Evolutionary conservation across 371 early-diverging fungal genomes (phyloP).

Genomic region (Mucor racemosus): DNA sequence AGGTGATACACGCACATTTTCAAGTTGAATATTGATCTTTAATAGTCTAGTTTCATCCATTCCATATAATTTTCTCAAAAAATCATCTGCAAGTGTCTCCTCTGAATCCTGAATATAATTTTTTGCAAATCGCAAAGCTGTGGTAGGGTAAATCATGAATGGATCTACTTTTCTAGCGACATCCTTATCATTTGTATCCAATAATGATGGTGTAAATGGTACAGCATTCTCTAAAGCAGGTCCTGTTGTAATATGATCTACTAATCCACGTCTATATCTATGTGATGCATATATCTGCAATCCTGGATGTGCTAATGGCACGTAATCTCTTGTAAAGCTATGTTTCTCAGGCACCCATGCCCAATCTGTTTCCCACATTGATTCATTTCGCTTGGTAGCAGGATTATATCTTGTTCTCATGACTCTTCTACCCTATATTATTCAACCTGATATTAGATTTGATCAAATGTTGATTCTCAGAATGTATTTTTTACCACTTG

Average conservation of each 20-base stretch:
- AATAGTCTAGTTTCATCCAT: conserved; percentile 60
- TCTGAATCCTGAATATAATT: conserved; percentile 55
- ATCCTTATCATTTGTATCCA: conserved; percentile 40
- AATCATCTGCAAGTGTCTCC: conserved; percentile 50
- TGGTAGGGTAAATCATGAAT: conserved; percentile 56
- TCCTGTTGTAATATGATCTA: conserved; percentile 54
- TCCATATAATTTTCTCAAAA: conserved; percentile 48
- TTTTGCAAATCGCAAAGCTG: conserved; percentile 57
- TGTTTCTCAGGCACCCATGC: conserved; percentile 49
- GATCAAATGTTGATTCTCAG: not conserved
- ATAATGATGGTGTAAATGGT: conserved; percentile 39
- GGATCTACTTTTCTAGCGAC: conserved; percentile 53
- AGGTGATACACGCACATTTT: conserved; percentile 53
- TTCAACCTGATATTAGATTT: not conserved
- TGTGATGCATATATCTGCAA: conserved; percentile 65
- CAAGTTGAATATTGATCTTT: conserved; percentile 51
- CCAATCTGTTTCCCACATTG: conserved; percentile 63
- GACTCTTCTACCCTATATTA: conserved; percentile 43
- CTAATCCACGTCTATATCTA: conserved; percentile 61
- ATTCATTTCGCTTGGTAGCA: conserved; percentile 50
- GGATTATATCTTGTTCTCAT: conserved; percentile 50
- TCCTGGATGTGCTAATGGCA: conserved; percentile 47
- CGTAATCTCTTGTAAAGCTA: conserved; percentile 51
- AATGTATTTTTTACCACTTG: conserved; percentile 47
- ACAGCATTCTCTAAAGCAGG: conserved; percentile 55